Base-by-base conservation (phyloP, 805 yeast species). In the Nakazawaea anatomiae region DNA sequence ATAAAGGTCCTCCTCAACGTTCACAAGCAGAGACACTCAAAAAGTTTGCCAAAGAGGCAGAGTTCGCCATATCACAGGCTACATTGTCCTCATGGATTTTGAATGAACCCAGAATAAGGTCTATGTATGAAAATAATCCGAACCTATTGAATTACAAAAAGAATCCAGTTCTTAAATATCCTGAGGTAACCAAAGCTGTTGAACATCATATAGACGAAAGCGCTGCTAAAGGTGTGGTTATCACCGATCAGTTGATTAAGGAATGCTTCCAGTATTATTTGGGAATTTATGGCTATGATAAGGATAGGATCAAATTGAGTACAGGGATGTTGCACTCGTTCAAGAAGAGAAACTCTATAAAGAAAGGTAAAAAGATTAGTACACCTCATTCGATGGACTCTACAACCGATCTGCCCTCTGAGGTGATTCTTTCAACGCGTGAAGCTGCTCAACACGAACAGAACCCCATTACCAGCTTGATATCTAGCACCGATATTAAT, bases 311-410 rank as follows among this genome's bases (percentile, higher is more conserved):
- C 38, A 62, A 55, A 42, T 43, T 66, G n/a, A 62, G 68, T 28
- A 58, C 64, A 5, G 72, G 72, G 1, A 64, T 68, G 71, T 48
- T 68, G 5, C 60, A 60, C 42, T 58, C 70, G 6, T 68, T 68
- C 51, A 67, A 66, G 49, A 62, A 56, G 46, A 55, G 71, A 44
- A 65, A 66, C 47, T 50, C 52, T 5, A 60, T 66, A 3, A 40
- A 38, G 5, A 54, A 52, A 14, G 64, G 64, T 6, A 18, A 38
- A 32, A 9, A 12, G 11, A 41, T 27, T 27, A 29, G 14, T n/a
- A 9, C 44, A 41, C 14, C 29, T 9, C 10, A 32, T 11, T 11
- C 2, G 11, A 38, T 4, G 6, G 40, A 12, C 7, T 11, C 29
- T 29, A 18, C 29, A n/a, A n/a, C 27, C 6, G 7, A 18, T 4